Base-by-base conservation (phyloP, 306 rosid genomes). In the Quercus gilva region DNA sequence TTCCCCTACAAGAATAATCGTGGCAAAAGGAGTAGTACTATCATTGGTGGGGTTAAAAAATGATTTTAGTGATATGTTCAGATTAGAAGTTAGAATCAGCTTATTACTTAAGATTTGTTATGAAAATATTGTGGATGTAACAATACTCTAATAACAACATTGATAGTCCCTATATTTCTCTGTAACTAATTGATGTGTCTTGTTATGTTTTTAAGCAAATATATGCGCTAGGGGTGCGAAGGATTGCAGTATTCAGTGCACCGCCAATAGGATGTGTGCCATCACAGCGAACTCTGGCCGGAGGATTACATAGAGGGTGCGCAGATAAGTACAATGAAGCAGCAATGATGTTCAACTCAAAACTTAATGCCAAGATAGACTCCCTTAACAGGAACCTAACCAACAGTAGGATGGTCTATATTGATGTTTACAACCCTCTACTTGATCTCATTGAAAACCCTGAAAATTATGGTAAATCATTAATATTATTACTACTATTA, bases 181-280 rank as follows among this genome's bases (percentile, higher is more conserved):
- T 49, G 15, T 12, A 2, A 41, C 45, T 41, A 41, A 49, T 49
- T 49, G 17, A 49, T 49, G 15, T 49, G 45, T 2, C 15, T 58
- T 4, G 1, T 55, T 60, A 19, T 2, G 64, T 55, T 74, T 74
- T 33, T 49, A 43, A 92, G 94, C 86, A 86, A 75, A 1, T 92
- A 25, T 78, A 90, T 81, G 15, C 19, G 71, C 88, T 90, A 10
- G 94, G 97, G 60, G 86, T 87, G 1, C 86, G 97, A 5, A 90
- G 91, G 80, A 85, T 92, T 14, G 97, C 89, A 49, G 74, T 92
- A 21, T 81, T 92, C 52, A 75, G 89, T 78, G 85, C 88, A 41
- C 91, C 97, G 1, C 97, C 97, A 2, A 90, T 92, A 17, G 97
- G 97, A 19, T 90, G 94, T 61, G 91, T 92, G 63, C 97, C 94